Conservation (phyloP, 352 stramenopile genomes). For the Globisporangium splendens region DNA sequence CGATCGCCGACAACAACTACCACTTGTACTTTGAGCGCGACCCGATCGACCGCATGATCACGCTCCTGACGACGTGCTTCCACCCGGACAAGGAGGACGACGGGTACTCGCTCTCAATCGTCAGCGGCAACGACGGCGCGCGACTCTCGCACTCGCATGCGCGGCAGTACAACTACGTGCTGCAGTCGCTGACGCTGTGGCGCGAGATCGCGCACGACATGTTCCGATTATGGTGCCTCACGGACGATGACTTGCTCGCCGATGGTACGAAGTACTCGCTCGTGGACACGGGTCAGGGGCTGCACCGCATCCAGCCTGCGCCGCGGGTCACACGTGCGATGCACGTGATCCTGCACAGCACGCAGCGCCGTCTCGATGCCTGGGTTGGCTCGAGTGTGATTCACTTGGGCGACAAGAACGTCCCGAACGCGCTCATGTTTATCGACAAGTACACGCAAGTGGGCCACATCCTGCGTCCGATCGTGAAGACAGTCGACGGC, state of each 20-base stretch:
- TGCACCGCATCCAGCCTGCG: constrained; percentile 93
- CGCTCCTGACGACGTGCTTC: constrained; percentile 87
- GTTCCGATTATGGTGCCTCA: constrained; percentile 95
- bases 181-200: constrained; percentile 96
- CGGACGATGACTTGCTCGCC: constrained; percentile 92
- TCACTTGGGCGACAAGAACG: constrained; percentile 97
- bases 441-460: constrained; percentile 99
- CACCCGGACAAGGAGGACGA: constrained; percentile 61
- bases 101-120: constrained; percentile 90
- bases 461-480: constrained; percentile 81
- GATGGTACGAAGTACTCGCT: constrained; percentile 84
- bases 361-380: constrained; percentile 62
- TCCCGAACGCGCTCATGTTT: constrained; percentile 97
- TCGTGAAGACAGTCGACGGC: constrained; percentile 82
- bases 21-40: constrained; percentile 97
- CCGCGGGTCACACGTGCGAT: constrained; percentile 93
- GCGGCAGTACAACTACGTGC: constrained; percentile 95
- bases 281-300: constrained; percentile 93
- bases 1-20: constrained; percentile 96
- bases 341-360: constrained; percentile 90
- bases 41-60: constrained; percentile 95
- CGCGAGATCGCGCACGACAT: constrained; percentile 95
- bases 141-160: constrained; percentile 93
- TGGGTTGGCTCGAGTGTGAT: constrained; percentile 96
- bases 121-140: constrained; percentile 90